Evolutionary conservation across 2,329 filamentous ascomycete species (phyloP), one percentile per base, ranked within the genome.

Genomic region (Cryphonectria naterciae): DNA sequence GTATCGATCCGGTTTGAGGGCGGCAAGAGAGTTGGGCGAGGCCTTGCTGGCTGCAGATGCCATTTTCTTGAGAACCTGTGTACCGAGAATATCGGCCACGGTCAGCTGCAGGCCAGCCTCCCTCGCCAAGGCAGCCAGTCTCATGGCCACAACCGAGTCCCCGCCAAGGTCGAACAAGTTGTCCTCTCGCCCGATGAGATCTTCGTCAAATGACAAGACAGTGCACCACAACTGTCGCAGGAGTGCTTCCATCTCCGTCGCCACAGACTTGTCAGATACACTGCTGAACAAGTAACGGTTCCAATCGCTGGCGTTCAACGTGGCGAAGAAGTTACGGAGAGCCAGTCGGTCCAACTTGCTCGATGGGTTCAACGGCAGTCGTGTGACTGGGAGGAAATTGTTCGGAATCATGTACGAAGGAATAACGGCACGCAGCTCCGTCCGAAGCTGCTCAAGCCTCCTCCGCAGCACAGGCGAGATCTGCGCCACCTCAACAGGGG

Each of bases 321-420:
- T 52, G 6, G 46, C 22, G 46, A 52, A 52, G 46, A 52, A 52
- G 7, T 52, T 52, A 6, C 46, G 46, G 46, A 52, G 46, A 7
- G 46, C 46, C 19, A 52, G 46, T 6, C 67, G n/a, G 22, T 68
- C 35, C 15, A 66, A 79, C 60, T 79, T 77, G 62, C 78, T 75
- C 68, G 78, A 75, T 60, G 76, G 72, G 61, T 73, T 64, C 73
- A 70, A 11, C 37, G 68, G 39, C 76, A 58, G 41, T 69, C 61
- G 49, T 41, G 52, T 78, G 3, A 77, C 78, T 11, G 78, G 75
- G 10, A 80, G 70, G 7, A 74, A 76, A 43, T 76, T 68, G 25
- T 77, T 73, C n/a, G 74, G 75, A 5, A 68, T 43, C 67, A 68
- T 68, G 35, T 68, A 68, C 13, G 39, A 25, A 6, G 58, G 67